Evolutionary conservation across 176 grass and related monocot genomes (phyloP).

Genomic region (Ensete glaucum): DNA sequence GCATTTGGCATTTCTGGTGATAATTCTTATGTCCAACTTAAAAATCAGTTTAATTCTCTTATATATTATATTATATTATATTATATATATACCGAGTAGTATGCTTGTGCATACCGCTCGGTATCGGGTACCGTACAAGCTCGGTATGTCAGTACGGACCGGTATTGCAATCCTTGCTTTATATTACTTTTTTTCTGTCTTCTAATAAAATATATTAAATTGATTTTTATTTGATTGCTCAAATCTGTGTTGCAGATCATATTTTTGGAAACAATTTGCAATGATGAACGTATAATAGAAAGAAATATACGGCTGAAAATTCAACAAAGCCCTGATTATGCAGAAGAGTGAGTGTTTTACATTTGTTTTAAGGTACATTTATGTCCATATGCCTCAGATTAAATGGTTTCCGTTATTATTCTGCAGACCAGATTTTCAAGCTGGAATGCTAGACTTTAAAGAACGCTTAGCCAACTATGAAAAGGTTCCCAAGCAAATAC

Average conservation of each 20-base stretch:
- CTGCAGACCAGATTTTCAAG: constrained; percentile 87
- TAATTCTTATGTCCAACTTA: background rate
- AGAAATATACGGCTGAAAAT: constrained; percentile 98
- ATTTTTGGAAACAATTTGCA: constrained; percentile 99
- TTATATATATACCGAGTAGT: no score
- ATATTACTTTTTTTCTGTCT: background rate
- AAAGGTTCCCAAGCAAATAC: constrained; percentile 45
- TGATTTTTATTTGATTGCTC: background rate
- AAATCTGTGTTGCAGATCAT: constrained; percentile 54
- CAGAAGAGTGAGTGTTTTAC: constrained; percentile 62
- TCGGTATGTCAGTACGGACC: no score
- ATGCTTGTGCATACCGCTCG: no score
- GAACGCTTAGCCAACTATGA: constrained; percentile 84
- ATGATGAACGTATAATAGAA: constrained; percentile 72
- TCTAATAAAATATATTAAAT: background rate
- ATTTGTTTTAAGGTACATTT: constrained; percentile 1
- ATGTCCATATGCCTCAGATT: constrained; percentile 4
- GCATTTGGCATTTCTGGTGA: background rate
- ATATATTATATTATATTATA: background rate
- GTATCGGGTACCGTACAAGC: no score
- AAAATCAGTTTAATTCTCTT: background rate
- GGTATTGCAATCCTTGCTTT: background rate
- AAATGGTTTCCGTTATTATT: constrained; percentile 9
- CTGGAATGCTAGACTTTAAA: constrained; percentile 87
- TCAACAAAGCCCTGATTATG: constrained; percentile 98